Evolutionary conservation across 495 filamentous ascomycete genomes (phyloP).

Genomic region (Parathielavia appendiculata): DNA sequence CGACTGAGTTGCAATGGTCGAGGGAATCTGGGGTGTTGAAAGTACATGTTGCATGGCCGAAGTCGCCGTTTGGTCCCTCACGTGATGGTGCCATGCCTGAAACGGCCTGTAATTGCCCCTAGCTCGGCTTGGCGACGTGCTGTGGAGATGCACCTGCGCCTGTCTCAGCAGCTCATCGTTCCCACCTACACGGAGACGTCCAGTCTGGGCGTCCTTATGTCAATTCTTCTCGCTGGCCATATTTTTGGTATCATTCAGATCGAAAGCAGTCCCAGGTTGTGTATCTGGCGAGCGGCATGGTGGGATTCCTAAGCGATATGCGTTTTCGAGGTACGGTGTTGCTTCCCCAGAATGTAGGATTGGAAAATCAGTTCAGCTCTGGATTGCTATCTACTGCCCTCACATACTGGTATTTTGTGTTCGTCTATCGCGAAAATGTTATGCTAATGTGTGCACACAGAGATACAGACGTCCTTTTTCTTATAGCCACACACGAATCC

Average conservation of each 20-base stretch:
- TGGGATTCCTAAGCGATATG: constrained; percentile 13
- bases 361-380: neutral
- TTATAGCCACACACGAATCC: constrained; percentile 13
- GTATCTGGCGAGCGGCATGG: neutral
- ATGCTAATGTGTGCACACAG: constrained; percentile 21
- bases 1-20: neutral
- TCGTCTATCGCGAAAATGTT: neutral
- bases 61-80: constrained; percentile 7
- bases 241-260: neutral
- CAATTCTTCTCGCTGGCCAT: constrained; percentile 1
- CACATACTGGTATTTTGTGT: neutral
- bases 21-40: neutral
- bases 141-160: constrained; percentile 20
- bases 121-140: constrained; percentile 11
- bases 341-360: neutral
- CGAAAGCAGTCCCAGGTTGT: neutral
- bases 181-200: constrained; percentile 7
- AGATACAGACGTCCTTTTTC: constrained; percentile 11
- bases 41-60: neutral
- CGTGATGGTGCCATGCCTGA: constrained; percentile 21
- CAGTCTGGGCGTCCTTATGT: neutral
- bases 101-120: constrained; percentile 12
- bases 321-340: constrained; percentile 18
- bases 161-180: constrained; percentile 12
- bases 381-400: neutral